A percentile compares a stretch with the other conserved stretches of the same genome.
Evolutionary conservation across 2,329 filamentous ascomycete genomes (phyloP).

Genomic region (Fusarium praegraminearum): DNA sequence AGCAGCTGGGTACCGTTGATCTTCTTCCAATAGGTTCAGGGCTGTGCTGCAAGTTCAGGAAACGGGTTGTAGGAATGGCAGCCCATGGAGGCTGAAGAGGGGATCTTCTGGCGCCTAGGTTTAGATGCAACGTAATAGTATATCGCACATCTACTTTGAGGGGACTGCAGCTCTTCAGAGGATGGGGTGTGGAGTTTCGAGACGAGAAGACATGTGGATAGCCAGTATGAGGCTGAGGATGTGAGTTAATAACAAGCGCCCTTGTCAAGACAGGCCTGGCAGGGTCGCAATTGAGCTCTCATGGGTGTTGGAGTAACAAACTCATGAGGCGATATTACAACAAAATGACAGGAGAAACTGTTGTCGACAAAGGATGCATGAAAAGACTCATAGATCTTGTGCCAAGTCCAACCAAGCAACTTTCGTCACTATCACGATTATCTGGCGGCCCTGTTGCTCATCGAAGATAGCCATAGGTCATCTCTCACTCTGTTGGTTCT

Average conservation of each 20-base stretch:
- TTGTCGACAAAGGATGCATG: not conserved
- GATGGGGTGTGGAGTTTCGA: constrained; percentile 29
- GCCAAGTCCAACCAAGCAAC: constrained; percentile 2
- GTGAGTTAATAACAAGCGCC: constrained; percentile 14
- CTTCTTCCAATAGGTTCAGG: not conserved
- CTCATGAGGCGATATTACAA: constrained; percentile 9
- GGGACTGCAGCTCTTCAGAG: constrained; percentile 31
- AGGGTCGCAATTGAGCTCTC: constrained; percentile 15
- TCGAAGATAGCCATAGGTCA: constrained; percentile 8
- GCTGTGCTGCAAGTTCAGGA: constrained; percentile 13
- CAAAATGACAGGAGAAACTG: constrained; percentile 2
- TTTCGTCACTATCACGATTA: not conserved
- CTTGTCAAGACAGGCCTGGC: constrained; percentile 4
- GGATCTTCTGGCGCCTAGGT: constrained; percentile 18
- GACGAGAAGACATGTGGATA: constrained; percentile 19
- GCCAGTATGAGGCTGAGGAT: constrained; percentile 36
- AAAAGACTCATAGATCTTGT: constrained; percentile 1
- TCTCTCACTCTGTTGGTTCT: constrained; percentile 5
- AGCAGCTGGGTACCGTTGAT: constrained; percentile 8
- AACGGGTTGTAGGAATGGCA: constrained; percentile 25
- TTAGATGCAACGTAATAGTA: constrained; percentile 33
- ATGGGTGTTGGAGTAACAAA: constrained; percentile 27
- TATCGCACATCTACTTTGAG: constrained; percentile 27
- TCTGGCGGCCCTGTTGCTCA: not conserved
- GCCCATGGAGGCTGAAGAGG: constrained; percentile 20